A percentile compares a stretch with the other conserved stretches of the same genome.
Evolutionary conservation across 1,284 basidiomycete species (phyloP).

Genomic region (Rhodotorula mucilaginosa): DNA sequence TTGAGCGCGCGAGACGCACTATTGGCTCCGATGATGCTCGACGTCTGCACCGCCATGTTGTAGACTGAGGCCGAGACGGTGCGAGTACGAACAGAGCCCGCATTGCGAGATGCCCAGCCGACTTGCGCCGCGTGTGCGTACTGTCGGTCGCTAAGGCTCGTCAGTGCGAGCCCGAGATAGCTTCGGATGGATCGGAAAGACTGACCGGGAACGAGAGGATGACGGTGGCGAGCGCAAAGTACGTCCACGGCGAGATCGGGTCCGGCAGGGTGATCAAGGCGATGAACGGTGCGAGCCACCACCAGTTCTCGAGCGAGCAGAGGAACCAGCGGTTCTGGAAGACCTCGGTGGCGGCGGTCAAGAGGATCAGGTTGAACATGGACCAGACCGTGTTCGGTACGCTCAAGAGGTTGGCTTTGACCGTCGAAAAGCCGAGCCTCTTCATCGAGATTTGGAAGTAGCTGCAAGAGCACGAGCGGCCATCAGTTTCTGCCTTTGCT

Average conservation of each 20-base stretch:
- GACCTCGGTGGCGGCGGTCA: slow-evolving; percentile 43
- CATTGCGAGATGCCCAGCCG: slow-evolving; percentile 27
- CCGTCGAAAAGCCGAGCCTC: slow-evolving; percentile 46
- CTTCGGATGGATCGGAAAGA: not conserved
- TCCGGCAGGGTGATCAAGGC: slow-evolving; percentile 19
- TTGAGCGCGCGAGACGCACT: not conserved
- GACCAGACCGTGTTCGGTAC: slow-evolving; percentile 47
- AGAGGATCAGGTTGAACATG: slow-evolving; percentile 45
- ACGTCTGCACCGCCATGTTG: slow-evolving; percentile 21
- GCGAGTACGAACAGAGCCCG: slow-evolving; percentile 33
- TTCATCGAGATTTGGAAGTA: slow-evolving; percentile 28
- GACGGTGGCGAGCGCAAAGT: slow-evolving; percentile 27
- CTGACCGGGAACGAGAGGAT: not conserved
- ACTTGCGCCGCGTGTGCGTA: slow-evolving; percentile 39
- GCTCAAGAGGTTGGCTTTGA: slow-evolving; percentile 50
- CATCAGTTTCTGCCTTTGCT: not conserved
- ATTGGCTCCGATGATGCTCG: slow-evolving; percentile 29
- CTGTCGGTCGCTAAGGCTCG: not conserved
- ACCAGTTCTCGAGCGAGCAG: slow-evolving; percentile 25
- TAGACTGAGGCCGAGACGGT: slow-evolving; percentile 35
- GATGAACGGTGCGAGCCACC: slow-evolving; percentile 26
- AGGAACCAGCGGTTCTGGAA: slow-evolving; percentile 41
- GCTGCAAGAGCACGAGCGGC: not conserved
- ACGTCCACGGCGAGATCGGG: slow-evolving; percentile 24
- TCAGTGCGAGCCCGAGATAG: not conserved